Evolutionary conservation across 2,329 filamentous ascomycete species (phyloP), one percentile per base, ranked within the genome.

Genomic region (Cryphonectria japonica): DNA sequence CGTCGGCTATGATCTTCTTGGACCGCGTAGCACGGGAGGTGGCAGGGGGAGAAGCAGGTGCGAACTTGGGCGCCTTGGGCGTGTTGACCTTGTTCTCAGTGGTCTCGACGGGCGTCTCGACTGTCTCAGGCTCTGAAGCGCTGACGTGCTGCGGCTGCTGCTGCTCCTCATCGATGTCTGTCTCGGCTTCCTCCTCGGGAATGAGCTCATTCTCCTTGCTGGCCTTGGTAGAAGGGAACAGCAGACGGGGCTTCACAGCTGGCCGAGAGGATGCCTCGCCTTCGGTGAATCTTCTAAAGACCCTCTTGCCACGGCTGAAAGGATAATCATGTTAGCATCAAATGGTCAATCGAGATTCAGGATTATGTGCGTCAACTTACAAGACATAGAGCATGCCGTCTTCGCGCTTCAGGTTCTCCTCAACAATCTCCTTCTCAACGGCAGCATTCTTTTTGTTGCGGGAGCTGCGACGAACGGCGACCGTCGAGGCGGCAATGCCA

Each of bases 311-410:
- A 76, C 93, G 93, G 84, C 92, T 94, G 73, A 32, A 68, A 66
- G 64, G 65, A n/a, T 22, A 16, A 66, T 26, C 26, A 26, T 50
- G 8, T 69, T 66, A 71, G 72, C 67, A 43, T 16, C 22, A 63
- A 8, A 37, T 8, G 37, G 37, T 60, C 34, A 22, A n/a, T 6
- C 1, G 8, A 32, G 26, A 19, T 13, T 54, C 3, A 22, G 19
- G 8, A 61, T 68, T 52, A 46, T 50, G 52, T 43, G 8, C 43
- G 29, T 61, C 19, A 75, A 90, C 92, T 87, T 86, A 94, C 92
- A 95, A 95, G 16, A 90, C 87, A 76, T 90, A 93, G 73, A 94
- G 83, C 77, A 94, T 86, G 72, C 93, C 93, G 79, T 95, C 92
- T 4, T 90, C 86, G 41, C 91, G 89, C 43, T 84, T 80, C 72